These are phyloP conservation scores for Bipolaris bicolor DNA, from an alignment of 2,329 filamentous ascomycete species.

Conservation along the genomic window DNA sequence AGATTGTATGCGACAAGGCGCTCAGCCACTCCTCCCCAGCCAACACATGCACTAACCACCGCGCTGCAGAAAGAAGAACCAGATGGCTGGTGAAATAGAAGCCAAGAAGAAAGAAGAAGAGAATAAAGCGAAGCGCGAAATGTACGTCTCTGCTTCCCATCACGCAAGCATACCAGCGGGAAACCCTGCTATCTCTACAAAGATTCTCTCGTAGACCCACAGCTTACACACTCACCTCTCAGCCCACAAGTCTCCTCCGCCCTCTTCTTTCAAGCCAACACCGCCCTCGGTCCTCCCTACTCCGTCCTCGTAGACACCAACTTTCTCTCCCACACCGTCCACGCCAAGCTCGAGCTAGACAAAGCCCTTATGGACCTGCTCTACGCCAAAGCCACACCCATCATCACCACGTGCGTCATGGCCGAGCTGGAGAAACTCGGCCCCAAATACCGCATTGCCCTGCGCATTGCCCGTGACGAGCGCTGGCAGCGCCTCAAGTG, in stretches of 20 bases:
- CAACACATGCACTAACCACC: conserved; percentile 14
- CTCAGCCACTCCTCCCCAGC: conserved; percentile 18
- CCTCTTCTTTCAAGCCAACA: conserved; percentile 65
- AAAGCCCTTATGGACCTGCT: conserved; percentile 93
- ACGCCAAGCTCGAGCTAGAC: conserved; percentile 85
- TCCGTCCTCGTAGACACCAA: conserved; percentile 62
- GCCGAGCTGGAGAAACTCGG: conserved; percentile 89
- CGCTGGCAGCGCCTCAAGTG: conserved; percentile 85
- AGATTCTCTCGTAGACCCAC: neutral
- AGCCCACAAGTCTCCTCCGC: conserved; percentile 76
- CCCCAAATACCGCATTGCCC: conserved; percentile 80
- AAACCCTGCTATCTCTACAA: neutral
- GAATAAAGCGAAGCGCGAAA: conserved; percentile 73
- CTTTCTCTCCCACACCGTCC: conserved; percentile 72
- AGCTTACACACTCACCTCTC: conserved; percentile 18
- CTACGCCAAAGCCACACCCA: conserved; percentile 87
- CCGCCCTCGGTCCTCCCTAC: conserved; percentile 83
- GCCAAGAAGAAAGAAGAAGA: conserved; percentile 63
- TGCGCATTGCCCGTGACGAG: conserved; percentile 87
- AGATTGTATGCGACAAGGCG: conserved; percentile 59
- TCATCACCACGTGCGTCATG: conserved; percentile 79
- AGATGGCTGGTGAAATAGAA: conserved; percentile 66
- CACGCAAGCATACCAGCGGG: neutral
- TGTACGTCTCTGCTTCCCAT: conserved; percentile 54
- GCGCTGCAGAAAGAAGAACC: conserved; percentile 70